A percentile compares a stretch with the other conserved stretches of the same genome.
Evolutionary conservation across 1,284 basidiomycete species (phyloP).

Genomic region (Porogramme epimiltina): DNA sequence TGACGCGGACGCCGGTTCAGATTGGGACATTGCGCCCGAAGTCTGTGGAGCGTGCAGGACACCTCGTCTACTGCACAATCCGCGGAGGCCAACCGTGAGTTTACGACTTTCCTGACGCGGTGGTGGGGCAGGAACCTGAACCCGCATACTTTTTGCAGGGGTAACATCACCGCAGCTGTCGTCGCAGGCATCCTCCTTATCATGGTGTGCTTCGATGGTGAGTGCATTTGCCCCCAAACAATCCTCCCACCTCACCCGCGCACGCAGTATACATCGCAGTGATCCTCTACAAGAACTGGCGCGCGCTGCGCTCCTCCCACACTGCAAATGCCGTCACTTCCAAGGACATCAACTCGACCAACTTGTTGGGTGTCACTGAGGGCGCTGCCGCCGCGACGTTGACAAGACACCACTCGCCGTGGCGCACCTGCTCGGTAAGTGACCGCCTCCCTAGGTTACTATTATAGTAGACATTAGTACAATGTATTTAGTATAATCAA

Average conservation of each 20-base stretch:
- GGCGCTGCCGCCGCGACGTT: too few relatives aligned
- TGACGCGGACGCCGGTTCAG: not conserved
- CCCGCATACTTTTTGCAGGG: conserved; percentile 4
- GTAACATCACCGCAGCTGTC: conserved; percentile 15
- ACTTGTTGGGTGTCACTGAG: too few relatives aligned
- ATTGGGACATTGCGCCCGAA: conserved; percentile 14
- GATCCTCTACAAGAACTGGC: conserved; percentile 23
- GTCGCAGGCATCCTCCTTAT: conserved; percentile 17
- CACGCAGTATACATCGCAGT: conserved; percentile 15
- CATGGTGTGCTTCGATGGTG: conserved; percentile 20
- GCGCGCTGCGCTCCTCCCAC: conserved; percentile 21
- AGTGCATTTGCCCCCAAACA: not conserved
- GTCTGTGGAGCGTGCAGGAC: conserved; percentile 9
- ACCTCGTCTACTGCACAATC: conserved; percentile 25
- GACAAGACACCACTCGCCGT: too few relatives aligned
- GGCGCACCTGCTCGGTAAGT: too few relatives aligned
- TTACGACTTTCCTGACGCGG: too few relatives aligned
- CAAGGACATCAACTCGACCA: too few relatives aligned
- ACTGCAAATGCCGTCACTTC: too few relatives aligned
- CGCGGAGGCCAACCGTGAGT: not conserved
- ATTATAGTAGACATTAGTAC: too few relatives aligned
- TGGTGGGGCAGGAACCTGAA: too few relatives aligned
- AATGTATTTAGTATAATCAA: too few relatives aligned
- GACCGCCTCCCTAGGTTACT: too few relatives aligned
- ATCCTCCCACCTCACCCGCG: too few relatives aligned